Evolutionary conservation across 2,329 filamentous ascomycete genomes (phyloP).

Genomic region (Neoscytalidium dimidiatum): DNA sequence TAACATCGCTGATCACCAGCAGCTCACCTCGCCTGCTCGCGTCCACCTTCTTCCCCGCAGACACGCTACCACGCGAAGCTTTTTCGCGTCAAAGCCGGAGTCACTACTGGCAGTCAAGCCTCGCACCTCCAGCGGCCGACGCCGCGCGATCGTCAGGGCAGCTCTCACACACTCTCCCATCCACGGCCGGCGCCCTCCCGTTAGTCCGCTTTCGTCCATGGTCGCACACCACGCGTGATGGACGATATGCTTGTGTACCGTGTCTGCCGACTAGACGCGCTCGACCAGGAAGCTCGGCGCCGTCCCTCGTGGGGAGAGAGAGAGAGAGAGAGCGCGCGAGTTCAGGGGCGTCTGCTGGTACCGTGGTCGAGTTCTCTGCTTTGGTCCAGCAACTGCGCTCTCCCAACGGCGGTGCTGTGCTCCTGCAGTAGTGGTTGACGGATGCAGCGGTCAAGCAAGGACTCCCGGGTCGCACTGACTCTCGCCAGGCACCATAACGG

Average conservation of each 20-base stretch:
- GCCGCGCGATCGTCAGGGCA: not conserved
- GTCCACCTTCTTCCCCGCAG: not conserved
- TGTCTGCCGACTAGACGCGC: not conserved
- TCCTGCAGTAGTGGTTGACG: not conserved
- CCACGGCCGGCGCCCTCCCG: no score
- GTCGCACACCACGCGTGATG: not conserved
- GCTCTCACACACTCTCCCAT: not conserved
- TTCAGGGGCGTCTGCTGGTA: not conserved
- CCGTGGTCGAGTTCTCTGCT: not conserved
- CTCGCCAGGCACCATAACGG: not conserved
- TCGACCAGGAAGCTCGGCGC: not conserved
- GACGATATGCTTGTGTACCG: not conserved
- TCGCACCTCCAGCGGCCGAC: not conserved
- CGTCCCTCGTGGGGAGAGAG: not conserved
- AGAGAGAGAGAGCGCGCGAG: no score
- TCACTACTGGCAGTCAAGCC: not conserved
- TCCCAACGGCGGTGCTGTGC: not conserved
- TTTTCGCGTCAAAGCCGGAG: not conserved
- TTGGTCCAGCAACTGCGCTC: not conserved
- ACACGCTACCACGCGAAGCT: not conserved
- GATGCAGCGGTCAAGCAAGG: not conserved
- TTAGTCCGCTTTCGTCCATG: not conserved
- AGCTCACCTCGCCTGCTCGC: not conserved
- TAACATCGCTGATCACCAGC: no score
- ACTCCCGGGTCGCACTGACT: conserved; percentile 8